Base-by-base conservation (phyloP, 1,284 basidiomycete species). In the Tetrapyrgos nigripes region DNA sequence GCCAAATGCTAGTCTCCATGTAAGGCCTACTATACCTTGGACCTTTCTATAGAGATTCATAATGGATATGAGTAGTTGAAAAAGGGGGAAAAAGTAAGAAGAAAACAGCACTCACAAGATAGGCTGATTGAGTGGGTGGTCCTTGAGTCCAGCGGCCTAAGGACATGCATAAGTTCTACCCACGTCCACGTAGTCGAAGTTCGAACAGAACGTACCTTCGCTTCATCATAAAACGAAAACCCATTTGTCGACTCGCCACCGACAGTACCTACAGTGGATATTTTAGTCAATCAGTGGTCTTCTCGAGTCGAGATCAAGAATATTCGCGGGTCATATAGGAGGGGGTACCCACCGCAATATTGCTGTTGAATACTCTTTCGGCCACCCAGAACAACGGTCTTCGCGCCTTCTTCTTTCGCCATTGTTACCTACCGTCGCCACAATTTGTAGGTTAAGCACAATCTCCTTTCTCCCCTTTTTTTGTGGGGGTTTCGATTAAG, bases 191-290 rank as follows among this genome's bases (percentile, higher is more conserved):
- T 21, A 31, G n/a, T 17, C 6, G 29, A 33, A 19, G 11, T n/a
- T n/a, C n/a, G 23, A 40, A 58, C 50, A 57, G 57, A 23, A 54
- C 70, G 48, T 58, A 80, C 82, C 78, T 86, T 87, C 61, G 87
- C 75, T 66, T 86, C 82, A 8, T 82, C 83, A 62, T 87, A 84
- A 35, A 88, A 83, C 5, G 76, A 79, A 0, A 77, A 73, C 66
- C 83, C 86, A 55, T 79, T 79, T 13, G 79, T 80, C 3, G 83
- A 85, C 71, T 87, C 82, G 1, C 85, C 85, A 9, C 85, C 86
- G 37, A 87, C 85, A 44, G 81, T 82, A n/a, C n/a, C n/a, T n/a
- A n/a, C n/a, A n/a, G n/a, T n/a, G n/a, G n/a, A n/a, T n/a, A n/a
- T n/a, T n/a, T n/a, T n/a, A n/a, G n/a, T n/a, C n/a, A n/a, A n/a